Evolutionary conservation across 352 stramenopile species (phyloP), one percentile per base, ranked within the genome.

Genomic region (Globisporangium iwayamae): DNA sequence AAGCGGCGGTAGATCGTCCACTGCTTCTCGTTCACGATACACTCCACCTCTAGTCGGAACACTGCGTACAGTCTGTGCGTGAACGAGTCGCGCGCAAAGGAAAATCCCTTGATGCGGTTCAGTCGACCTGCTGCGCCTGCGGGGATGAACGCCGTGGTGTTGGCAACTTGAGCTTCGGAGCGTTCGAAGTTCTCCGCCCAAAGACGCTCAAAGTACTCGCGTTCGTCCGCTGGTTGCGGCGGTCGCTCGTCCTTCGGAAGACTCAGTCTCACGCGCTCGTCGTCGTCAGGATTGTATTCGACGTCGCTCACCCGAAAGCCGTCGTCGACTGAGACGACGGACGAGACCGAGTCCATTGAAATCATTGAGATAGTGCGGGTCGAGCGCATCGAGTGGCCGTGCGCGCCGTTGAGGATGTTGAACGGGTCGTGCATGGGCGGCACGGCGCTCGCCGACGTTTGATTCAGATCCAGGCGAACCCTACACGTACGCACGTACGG

Each of bases 1-100:
- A 92, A 94, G 34, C 85, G 81, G 7, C 85, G 73, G 69, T 94
- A 94, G 66, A 94, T 90, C 8, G 85, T 94, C 85, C 85, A 94
- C 60, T 91, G 85, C 67, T 94, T 94, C 60, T 91, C 82, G 48
- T 80, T 94, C 32, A 90, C 83, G 53, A 90, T 91, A 65, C 83
- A 92, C 72, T 94, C 85, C 62, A 94, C 83, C 64, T 94, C 85
- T 39, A 94, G 63, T 9, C 85, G 85, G 61, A 92, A 94, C 10
- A 94, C 83, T 0, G 84, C 83, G 75, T 94, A 94, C 28, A 91
- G 69, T n/a, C 84, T 80, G 67, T 90, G 81, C 48, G 78, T 78
- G 14, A 80, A 73, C 20, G 70, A 64, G 47, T 91, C 85, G 30
- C 81, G 77, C 52, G 85, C 85, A 47, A 94, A 85, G 5, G 83